Base-by-base conservation (phyloP, 805 yeast genomes). In the Saccharomycopsis capsularis region DNA sequence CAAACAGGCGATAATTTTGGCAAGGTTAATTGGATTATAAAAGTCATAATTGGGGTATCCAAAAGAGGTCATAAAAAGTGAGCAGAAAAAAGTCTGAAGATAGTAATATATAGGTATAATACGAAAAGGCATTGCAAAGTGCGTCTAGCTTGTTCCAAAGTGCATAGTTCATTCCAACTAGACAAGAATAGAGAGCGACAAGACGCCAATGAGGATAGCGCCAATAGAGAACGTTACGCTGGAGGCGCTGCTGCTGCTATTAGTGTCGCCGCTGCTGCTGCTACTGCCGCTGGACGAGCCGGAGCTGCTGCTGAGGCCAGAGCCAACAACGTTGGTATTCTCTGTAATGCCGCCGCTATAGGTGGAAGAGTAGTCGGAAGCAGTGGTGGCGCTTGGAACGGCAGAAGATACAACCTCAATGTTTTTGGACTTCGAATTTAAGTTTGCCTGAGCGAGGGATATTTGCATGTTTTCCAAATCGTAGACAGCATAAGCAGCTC, bases 281-380 rank as follows among this genome's bases (percentile, higher is more conserved):
- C 89, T 71, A 87, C 96, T 59, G 89, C 97, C 49, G 76, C 87
- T 54, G 76, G 79, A 67, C 73, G 19, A 9, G 18, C 88, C 60
- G 85, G 88, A 68, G 76, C 73, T 65, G 95, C 87, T 66, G 78
- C 71, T 57, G 88, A 84, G 61, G 95, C 93, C 65, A 89, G 87
- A 71, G 81, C 95, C 58, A 85, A 81, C 68, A 98, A 98, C 60
- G 91, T 91, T 64, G 98, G 96, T 62, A 93, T 93, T 53, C 18
- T 39, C 52, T 4, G 59, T 42, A 11, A 53, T 52, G n/a, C 51
- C 24, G 0, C 64, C 57, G 11, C 66, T 50, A 67, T 68, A 71
- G 2, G 81, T 74, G 6, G 69, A 58, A 2, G 76, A 67, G 56
- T 70, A 78, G 2, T 60, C 65, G 2, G 74, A 60, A 1, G 80